Conservation (phyloP, 1,284 basidiomycete species). For the Agroathelia rolfsii region DNA sequence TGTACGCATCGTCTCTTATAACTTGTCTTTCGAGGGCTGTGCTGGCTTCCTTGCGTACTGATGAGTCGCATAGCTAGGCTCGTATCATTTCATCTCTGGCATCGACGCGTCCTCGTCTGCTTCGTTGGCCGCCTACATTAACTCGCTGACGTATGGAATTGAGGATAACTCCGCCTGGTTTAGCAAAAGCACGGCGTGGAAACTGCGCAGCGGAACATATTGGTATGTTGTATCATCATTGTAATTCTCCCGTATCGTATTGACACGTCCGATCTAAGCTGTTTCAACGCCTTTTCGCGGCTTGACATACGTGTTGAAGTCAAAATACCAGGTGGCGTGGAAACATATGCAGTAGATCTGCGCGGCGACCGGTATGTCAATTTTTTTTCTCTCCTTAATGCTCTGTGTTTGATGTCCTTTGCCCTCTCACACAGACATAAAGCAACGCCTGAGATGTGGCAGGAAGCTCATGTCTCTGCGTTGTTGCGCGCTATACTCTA, state of each 20-base stretch:
- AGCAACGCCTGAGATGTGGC: conserved; percentile 89
- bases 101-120: conserved; percentile 97
- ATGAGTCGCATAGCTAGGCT: conserved; percentile 55
- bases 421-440: conserved; percentile 60
- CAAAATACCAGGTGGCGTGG: conserved; percentile 95
- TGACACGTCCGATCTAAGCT: conserved; percentile 41
- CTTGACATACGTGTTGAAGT: conserved; percentile 97
- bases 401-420: conserved; percentile 3
- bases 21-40: conserved; percentile 3
- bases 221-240: conserved; percentile 47
- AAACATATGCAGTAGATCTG: conserved; percentile 89
- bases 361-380: conserved; percentile 78
- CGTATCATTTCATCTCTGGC: conserved; percentile 87
- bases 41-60: conserved; percentile 8
- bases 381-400: background rate
- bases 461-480: conserved; percentile 94
- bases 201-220: conserved; percentile 89
- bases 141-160: conserved; percentile 91
- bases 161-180: conserved; percentile 94
- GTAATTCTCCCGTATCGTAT: conserved; percentile 1
- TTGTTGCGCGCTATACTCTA: conserved; percentile 88
- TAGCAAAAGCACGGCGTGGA: conserved; percentile 80
- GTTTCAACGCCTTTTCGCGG: conserved; percentile 97
- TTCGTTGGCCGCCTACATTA: conserved; percentile 95
- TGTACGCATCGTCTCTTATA: conserved; percentile 37